A percentile compares a stretch with the other conserved stretches of the same genome.
Conservation (phyloP, 192 early-diverging fungal species). For the Diversispora epigaea region DNA sequence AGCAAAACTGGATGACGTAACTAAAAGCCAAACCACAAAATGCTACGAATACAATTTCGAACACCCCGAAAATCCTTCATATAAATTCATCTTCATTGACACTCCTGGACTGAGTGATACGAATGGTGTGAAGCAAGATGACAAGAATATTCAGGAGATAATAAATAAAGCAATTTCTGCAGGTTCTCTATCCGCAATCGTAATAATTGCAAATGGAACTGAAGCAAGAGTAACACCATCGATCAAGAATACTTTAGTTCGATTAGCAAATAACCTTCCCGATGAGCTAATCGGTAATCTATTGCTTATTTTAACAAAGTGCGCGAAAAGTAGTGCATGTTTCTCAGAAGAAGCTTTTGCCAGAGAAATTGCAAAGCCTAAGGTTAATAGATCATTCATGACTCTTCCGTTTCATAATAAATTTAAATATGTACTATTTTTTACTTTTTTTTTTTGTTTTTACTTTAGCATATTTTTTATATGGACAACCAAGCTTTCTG, state of each 20-base stretch:
- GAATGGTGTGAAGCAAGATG: conserved; percentile 15
- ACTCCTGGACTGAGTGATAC: conserved; percentile 27
- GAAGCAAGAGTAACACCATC: no score
- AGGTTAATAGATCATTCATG: not conserved
- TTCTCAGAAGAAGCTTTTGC: conserved; percentile 7
- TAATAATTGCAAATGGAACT: not conserved
- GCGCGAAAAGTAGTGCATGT: not conserved
- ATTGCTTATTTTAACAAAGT: conserved; percentile 26
- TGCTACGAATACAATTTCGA: not conserved
- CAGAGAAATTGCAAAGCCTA: conserved; percentile 16
- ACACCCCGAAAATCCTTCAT: conserved; percentile 12
- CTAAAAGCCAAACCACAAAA: conserved; percentile 22
- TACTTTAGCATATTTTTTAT: conserved; percentile 16
- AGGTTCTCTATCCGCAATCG: conserved; percentile 17
- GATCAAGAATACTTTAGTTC: no score
- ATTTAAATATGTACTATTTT: not conserved
- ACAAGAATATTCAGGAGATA: conserved; percentile 16
- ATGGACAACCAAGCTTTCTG: conserved; percentile 9
- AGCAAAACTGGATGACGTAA: not conserved
- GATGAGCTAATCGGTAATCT: not conserved
- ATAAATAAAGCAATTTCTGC: not conserved
- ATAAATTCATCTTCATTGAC: conserved; percentile 10
- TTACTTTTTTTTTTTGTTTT: not conserved
- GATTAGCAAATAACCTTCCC: no score
- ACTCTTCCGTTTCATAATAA: not conserved